Conservation (phyloP, 805 yeast genomes). For the Brettanomyces sp. region DNA sequence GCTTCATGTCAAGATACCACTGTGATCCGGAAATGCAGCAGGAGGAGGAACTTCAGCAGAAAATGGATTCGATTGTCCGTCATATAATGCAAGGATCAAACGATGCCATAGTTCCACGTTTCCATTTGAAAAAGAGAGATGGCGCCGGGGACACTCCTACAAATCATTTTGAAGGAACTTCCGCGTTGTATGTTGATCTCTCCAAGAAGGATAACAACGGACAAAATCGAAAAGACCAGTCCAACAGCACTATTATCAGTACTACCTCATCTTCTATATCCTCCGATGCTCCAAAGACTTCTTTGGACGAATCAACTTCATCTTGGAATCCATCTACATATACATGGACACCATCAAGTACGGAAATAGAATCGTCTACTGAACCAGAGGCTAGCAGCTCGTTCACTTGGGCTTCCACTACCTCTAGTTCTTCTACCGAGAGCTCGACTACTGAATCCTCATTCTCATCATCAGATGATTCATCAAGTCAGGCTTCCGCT, state of each 20-base stretch:
- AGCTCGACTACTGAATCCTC: not conserved
- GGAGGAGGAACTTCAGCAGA: slow-evolving; percentile 4
- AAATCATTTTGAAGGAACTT: slow-evolving; percentile 13
- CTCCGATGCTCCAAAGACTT: slow-evolving; percentile 3
- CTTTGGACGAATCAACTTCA: not conserved
- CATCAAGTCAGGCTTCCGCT: slow-evolving; percentile 2
- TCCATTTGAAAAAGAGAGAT: slow-evolving; percentile 15
- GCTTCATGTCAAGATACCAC: not conserved
- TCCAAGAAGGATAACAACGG: slow-evolving; percentile 1
- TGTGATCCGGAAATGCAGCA: not conserved
- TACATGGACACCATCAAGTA: not conserved
- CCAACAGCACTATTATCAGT: slow-evolving; percentile 5
- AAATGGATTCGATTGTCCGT: slow-evolving; percentile 12
- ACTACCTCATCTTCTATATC: slow-evolving; percentile 12
- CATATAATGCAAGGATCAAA: slow-evolving; percentile 16
- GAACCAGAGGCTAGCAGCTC: no score
- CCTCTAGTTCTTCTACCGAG: no score
- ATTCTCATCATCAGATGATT: slow-evolving; percentile 4
- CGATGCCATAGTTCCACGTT: slow-evolving; percentile 21
- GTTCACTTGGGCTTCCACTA: no score
- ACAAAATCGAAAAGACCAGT: slow-evolving; percentile 4
- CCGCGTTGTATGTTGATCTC: slow-evolving; percentile 2
- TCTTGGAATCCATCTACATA: slow-evolving; percentile 1
- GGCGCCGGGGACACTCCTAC: slow-evolving; percentile 5
- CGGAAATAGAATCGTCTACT: not conserved